A percentile compares a stretch with the other conserved stretches of the same genome.
These are phyloP conservation scores for Corylus americana DNA, from an alignment of 306 rosid genomes.

Conservation along the genomic window DNA sequence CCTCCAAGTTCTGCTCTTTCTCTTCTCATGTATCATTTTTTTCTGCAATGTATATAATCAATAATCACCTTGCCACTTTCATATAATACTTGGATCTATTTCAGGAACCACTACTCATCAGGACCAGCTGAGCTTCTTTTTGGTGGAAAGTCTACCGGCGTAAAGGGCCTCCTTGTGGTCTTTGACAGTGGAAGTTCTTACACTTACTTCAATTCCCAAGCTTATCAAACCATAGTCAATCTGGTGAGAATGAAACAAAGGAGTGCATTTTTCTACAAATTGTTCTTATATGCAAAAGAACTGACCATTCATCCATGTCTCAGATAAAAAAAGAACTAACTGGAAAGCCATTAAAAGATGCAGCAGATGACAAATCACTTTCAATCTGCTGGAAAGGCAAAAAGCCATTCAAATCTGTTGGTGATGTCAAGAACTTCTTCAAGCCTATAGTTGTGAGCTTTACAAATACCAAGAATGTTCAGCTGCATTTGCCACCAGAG, in stretches of 20 bases:
- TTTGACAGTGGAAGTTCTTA: slow-evolving; percentile 93
- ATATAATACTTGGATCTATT: slow-evolving; percentile 12
- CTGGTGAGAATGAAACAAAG: slow-evolving; percentile 47
- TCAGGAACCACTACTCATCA: slow-evolving; percentile 60
- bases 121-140: slow-evolving; percentile 73
- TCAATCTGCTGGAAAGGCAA: slow-evolving; percentile 81
- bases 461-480: slow-evolving; percentile 35
- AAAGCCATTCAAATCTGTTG: slow-evolving; percentile 55
- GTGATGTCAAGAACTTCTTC: slow-evolving; percentile 48
- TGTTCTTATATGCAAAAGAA: background rate
- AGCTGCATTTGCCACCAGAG: slow-evolving; percentile 52
- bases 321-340: slow-evolving; percentile 57
- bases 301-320: slow-evolving; percentile 20
- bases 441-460: slow-evolving; percentile 57
- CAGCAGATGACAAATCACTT: slow-evolving; percentile 46
- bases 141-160: slow-evolving; percentile 48
- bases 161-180: slow-evolving; percentile 48
- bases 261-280: background rate
- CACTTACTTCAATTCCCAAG: slow-evolving; percentile 63
- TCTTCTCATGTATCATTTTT: background rate
- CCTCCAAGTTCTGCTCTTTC: slow-evolving; percentile 9
- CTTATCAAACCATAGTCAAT: slow-evolving; percentile 39
- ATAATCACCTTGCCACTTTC: slow-evolving; percentile 16
- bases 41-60: slow-evolving; percentile 2
- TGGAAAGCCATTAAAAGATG: slow-evolving; percentile 51